Evolutionary conservation across 2,329 filamentous ascomycete species (phyloP).

Genomic region (Aspergillus sp.): DNA sequence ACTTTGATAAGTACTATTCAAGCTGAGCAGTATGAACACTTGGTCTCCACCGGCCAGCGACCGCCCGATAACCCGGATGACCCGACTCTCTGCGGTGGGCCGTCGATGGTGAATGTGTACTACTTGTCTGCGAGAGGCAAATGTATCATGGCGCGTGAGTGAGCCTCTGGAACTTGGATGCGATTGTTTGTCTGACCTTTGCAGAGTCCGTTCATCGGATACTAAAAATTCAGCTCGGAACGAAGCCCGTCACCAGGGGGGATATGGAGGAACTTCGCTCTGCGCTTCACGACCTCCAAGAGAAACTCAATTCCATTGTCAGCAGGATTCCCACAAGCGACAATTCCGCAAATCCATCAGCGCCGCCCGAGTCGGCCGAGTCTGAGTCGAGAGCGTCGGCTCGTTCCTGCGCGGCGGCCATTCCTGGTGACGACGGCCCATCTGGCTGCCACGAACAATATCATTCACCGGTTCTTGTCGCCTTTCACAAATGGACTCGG

Average conservation of each 20-base stretch:
- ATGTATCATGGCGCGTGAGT: slow-evolving; percentile 46
- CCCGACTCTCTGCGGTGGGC: slow-evolving; percentile 39
- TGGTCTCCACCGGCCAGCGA: slow-evolving; percentile 32
- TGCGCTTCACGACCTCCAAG: slow-evolving; percentile 43
- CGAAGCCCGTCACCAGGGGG: slow-evolving; percentile 41
- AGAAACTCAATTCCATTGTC: slow-evolving; percentile 44
- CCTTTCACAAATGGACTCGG: slow-evolving; percentile 49
- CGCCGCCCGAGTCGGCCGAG: slow-evolving; percentile 29
- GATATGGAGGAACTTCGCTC: slow-evolving; percentile 47
- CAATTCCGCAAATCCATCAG: slow-evolving; percentile 22
- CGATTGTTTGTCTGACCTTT: neutral
- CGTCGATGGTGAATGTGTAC: slow-evolving; percentile 44
- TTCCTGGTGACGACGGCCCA: slow-evolving; percentile 35
- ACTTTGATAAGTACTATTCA: slow-evolving; percentile 40
- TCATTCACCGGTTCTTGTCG: slow-evolving; percentile 42
- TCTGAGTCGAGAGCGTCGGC: slow-evolving; percentile 20
- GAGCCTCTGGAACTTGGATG: neutral
- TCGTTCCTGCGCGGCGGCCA: slow-evolving; percentile 16
- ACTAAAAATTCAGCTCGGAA: slow-evolving; percentile 46
- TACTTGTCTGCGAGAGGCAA: slow-evolving; percentile 46
- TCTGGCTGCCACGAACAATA: slow-evolving; percentile 43
- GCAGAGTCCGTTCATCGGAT: slow-evolving; percentile 44
- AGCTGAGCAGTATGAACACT: slow-evolving; percentile 37
- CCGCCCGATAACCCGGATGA: slow-evolving; percentile 44
- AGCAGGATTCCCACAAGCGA: slow-evolving; percentile 41